Percentiles rank a stretch among this genome's conserved stretches.
Evolutionary conservation across 306 rosid genomes (phyloP).

Genomic region (Amphicarpaea edgeworthii): DNA sequence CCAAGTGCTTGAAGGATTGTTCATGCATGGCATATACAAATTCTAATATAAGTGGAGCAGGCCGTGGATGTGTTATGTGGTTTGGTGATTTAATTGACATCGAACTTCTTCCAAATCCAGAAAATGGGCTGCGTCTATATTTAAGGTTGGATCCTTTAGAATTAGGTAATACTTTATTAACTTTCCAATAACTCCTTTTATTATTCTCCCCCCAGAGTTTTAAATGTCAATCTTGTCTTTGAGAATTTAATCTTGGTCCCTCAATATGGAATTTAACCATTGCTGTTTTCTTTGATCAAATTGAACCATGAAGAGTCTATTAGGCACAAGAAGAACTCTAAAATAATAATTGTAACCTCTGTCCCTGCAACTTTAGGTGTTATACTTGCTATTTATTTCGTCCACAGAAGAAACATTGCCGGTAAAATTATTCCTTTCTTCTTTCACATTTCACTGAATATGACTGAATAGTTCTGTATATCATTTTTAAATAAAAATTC

Average conservation of each 20-base stretch:
- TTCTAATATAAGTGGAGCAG: conserved; percentile 23
- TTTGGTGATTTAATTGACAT: conserved; percentile 26
- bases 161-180: neutral
- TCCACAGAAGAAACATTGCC: neutral
- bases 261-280: neutral
- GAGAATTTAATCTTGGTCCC: neutral
- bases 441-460: neutral
- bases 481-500: neutral
- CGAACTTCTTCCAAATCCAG: neutral
- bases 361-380: neutral
- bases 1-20: too few species aligned
- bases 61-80: conserved; percentile 35
- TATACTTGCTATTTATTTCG: neutral
- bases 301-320: conserved; percentile 1
- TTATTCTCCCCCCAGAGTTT: neutral
- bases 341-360: neutral
- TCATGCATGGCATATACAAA: neutral
- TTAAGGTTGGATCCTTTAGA: neutral
- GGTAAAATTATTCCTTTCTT: conserved; percentile 16
- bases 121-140: neutral
- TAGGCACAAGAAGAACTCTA: neutral
- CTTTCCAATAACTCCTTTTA: neutral
- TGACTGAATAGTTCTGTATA: neutral
- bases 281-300: neutral
- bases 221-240: too few species aligned